Evolutionary conservation across 192 early-diverging fungal genomes (phyloP).

Genomic region (Anaeromyces robustus): DNA sequence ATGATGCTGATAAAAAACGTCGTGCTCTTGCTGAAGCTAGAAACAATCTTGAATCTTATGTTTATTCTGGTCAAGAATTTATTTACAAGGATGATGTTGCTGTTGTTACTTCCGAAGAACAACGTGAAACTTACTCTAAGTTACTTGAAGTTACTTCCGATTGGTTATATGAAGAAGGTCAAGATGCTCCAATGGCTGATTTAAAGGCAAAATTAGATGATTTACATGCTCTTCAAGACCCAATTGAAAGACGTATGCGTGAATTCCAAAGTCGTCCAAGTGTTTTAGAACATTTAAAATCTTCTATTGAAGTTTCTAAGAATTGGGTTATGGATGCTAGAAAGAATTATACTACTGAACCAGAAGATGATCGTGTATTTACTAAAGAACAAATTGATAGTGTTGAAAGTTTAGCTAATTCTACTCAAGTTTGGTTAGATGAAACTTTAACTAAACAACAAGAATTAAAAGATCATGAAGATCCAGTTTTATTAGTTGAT

Average conservation of each 20-base stretch:
- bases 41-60: constrained; percentile 79
- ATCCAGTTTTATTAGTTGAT: background rate
- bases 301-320: background rate
- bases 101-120: constrained; percentile 47
- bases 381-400: constrained; percentile 27
- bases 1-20: constrained; percentile 51
- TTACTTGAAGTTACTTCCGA: constrained; percentile 43
- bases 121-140: constrained; percentile 45
- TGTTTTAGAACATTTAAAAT: constrained; percentile 19
- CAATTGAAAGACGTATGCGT: constrained; percentile 17
- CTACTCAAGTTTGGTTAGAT: constrained; percentile 19
- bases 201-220: constrained; percentile 17
- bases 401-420: constrained; percentile 17
- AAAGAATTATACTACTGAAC: constrained; percentile 26
- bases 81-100: constrained; percentile 57
- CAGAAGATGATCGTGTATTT: constrained; percentile 23
- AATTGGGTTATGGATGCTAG: constrained; percentile 15
- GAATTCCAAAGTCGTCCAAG: constrained; percentile 43
- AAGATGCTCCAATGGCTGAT: constrained; percentile 31
- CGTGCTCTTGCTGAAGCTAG: constrained; percentile 60
- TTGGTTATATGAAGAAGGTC: constrained; percentile 76
- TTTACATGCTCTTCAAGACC: constrained; percentile 22
- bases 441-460: background rate
- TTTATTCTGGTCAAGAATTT: constrained; percentile 74
- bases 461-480: background rate